Evolutionary conservation across 805 yeast genomes (phyloP).

Genomic region (Wickerhamiella bombiphila): DNA sequence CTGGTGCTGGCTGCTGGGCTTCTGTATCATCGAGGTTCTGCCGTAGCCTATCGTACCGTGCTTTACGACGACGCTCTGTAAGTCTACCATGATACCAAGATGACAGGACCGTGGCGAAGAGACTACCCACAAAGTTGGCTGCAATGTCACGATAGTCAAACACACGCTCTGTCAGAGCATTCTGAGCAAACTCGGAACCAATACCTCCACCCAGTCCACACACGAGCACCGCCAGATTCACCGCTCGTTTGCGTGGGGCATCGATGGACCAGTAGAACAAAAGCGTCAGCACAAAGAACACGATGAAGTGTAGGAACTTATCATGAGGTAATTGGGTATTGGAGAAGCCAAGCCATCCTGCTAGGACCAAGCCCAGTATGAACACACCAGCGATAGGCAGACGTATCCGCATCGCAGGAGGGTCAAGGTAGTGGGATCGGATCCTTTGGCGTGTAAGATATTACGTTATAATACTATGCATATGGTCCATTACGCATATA

Average conservation of each 20-base stretch:
- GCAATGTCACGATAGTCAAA: constrained; percentile 27
- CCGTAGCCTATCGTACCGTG: constrained; percentile 21
- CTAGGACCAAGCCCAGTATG: constrained; percentile 9
- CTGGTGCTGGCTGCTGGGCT: constrained; percentile 4
- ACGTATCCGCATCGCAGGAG: constrained; percentile 14
- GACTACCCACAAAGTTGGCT: constrained; percentile 26
- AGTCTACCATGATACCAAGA: constrained; percentile 26
- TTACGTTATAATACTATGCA: too few species aligned
- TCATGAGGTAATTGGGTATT: constrained; percentile 27
- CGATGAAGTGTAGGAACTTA: constrained; percentile 25
- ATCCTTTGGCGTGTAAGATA: too few species aligned
- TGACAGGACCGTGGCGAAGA: constrained; percentile 21
- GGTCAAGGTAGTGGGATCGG: too few species aligned
- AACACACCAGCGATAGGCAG: constrained; percentile 16
- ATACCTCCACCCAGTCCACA: constrained; percentile 26
- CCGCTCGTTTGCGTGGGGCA: constrained; percentile 24
- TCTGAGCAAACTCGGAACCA: constrained; percentile 28
- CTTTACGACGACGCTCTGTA: constrained; percentile 20
- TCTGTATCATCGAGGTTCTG: constrained; percentile 14
- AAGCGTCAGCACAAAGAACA: constrained; percentile 26
- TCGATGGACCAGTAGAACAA: constrained; percentile 31
- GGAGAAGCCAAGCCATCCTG: constrained; percentile 18
- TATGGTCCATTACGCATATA: too few species aligned
- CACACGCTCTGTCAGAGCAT: constrained; percentile 21
- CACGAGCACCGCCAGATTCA: constrained; percentile 23